phyloP scores from a whole-genome alignment of 305 asterid genomes.

The Fraxinus angustifolia region DNA sequence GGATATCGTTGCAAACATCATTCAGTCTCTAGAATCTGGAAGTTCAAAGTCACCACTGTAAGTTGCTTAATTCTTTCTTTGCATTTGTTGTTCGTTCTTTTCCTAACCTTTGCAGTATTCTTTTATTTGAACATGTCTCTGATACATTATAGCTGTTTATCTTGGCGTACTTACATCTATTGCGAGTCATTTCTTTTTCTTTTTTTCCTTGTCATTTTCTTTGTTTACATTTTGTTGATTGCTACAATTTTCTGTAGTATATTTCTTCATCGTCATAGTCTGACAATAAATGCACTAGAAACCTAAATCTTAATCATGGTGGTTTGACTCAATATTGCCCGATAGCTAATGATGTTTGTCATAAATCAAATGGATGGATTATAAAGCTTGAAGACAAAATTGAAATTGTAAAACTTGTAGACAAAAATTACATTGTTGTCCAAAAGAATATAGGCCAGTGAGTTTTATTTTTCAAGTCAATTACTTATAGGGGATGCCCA shows the following conservation, averaged over 20 bases:
- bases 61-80: constrained; percentile 13
- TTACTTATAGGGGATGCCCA: neutral
- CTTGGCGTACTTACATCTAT: neutral
- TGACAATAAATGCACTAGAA: neutral
- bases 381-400: neutral
- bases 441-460: neutral
- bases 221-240: neutral
- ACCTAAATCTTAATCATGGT: neutral
- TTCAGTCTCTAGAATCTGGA: constrained; percentile 35
- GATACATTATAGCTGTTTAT: neutral
- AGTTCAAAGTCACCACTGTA: constrained; percentile 38
- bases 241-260: neutral
- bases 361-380: neutral
- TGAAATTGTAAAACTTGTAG: neutral
- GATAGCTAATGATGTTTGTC: neutral
- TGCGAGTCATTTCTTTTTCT: neutral
- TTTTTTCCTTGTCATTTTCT: neutral
- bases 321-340: neutral
- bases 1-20: constrained; percentile 30
- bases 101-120: neutral
- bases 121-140: neutral
- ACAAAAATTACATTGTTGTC: neutral
- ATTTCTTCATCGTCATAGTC: neutral
- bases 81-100: neutral
- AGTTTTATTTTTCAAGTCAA: neutral